Percentiles rank a stretch among this genome's conserved stretches.
Conservation (phyloP, 805 yeast species). For the Candida lessepsii region DNA sequence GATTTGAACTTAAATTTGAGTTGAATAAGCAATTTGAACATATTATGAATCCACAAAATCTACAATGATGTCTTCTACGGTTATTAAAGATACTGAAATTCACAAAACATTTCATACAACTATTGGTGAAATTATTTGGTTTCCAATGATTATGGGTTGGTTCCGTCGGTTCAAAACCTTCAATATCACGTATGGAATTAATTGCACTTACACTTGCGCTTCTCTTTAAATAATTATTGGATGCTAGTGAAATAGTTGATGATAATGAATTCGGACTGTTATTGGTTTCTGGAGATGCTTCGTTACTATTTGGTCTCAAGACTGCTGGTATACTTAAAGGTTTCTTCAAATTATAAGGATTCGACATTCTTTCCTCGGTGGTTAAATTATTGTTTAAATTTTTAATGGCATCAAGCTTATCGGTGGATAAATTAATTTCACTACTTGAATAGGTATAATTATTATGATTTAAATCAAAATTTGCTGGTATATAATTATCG, state of each 20-base stretch:
- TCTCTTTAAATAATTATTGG: constrained; percentile 2
- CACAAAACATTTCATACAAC: constrained; percentile 44
- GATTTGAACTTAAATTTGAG: constrained; percentile 3
- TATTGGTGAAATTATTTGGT: constrained; percentile 38
- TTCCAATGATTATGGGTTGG: constrained; percentile 57
- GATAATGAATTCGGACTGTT: constrained; percentile 9
- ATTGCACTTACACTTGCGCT: constrained; percentile 9
- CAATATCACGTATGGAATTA: constrained; percentile 1
- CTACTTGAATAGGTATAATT: constrained; percentile 16
- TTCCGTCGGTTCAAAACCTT: constrained; percentile 25
- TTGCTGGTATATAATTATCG: constrained; percentile 41
- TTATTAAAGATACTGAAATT: constrained; percentile 32
- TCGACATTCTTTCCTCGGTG: constrained; percentile 17
- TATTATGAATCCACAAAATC: constrained; percentile 50
- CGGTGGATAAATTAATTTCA: constrained; percentile 10
- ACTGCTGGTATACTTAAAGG: constrained; percentile 55
- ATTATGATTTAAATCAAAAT: constrained; percentile 37
- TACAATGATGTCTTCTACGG: constrained; percentile 47
- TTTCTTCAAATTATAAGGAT: constrained; percentile 46
- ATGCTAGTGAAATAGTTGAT: constrained; percentile 4
- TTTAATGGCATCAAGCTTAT: constrained; percentile 19
- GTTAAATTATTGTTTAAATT: constrained; percentile 24
- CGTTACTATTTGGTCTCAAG: constrained; percentile 35
- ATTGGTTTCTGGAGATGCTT: constrained; percentile 10
- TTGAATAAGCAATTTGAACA: constrained; percentile 35